Base-by-base conservation (phyloP, 2,329 filamentous ascomycete species). In the Phialocephala sp. region DNA sequence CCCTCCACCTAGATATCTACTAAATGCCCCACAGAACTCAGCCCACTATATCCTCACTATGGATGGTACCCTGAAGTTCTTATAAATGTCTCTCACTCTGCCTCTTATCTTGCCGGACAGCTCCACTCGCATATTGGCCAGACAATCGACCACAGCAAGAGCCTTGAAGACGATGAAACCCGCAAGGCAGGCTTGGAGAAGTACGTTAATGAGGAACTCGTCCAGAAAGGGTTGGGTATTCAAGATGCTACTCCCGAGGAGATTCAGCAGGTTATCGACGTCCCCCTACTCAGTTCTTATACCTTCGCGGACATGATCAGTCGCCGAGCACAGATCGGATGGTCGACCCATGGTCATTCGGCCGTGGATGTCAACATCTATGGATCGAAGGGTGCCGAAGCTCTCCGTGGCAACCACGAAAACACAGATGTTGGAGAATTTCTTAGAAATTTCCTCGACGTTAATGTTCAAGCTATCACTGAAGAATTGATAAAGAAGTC, bases 281-380 rank as follows among this genome's bases (percentile, higher is more conserved):
- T 84, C 32, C 86, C 89, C 0, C 81, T 81, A 1, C 77, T 79
- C 3, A 84, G 89, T 12, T 80, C 83, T 37, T 78, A 83, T 3
- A 80, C 85, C 1, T 91, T 98, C 75, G 89, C 93, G 0, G 89
- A 92, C 74, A 94, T 99, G 82, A 87, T 98, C 72, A 97, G 92
- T 72, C 85, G 91, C 4, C 88, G 95, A 66, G 92, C 94, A 1
- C 93, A 97, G 75, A 87, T 97, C 52, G 96, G 95, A 15, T 99
- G 95, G 95, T 90, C 87, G 69, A 97, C 94, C 0, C 94, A 97
- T 77, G 95, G 95, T 35, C 95, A 99, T 80, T 91, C 90, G 22
- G 95, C 90, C 60, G 93, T 95, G 8, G 95, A 99, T 76, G 95
- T 99, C 58, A 99, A 99, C 78, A 92, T 99, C 71, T 99, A 98